Percentiles rank a stretch among this genome's conserved stretches.
These are phyloP conservation scores for Aureobasidium mangrovei DNA, from an alignment of 2,329 filamentous ascomycete genomes.

Conservation along the genomic window DNA sequence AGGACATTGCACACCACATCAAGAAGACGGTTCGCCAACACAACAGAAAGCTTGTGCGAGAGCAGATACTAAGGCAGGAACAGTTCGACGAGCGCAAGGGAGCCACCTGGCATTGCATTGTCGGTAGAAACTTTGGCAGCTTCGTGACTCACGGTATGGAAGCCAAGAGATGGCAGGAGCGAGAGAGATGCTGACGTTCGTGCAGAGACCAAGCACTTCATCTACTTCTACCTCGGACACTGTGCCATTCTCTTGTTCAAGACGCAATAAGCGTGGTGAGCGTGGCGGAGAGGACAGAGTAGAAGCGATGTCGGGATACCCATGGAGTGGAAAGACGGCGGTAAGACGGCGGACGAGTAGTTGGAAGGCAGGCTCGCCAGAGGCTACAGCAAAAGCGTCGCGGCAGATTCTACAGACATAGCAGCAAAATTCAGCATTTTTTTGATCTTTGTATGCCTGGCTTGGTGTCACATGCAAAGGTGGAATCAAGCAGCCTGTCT, in stretches of 20 bases:
- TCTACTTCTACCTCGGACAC: slow-evolving; percentile 99
- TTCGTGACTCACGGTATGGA: slow-evolving; percentile 89
- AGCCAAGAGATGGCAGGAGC: background rate
- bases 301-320: background rate
- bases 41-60: background rate
- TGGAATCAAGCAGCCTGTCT: no score
- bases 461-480: no score
- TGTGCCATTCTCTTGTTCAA: slow-evolving; percentile 98
- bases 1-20: slow-evolving; percentile 95
- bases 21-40: slow-evolving; percentile 65
- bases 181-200: slow-evolving; percentile 19
- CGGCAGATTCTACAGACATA: background rate
- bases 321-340: background rate
- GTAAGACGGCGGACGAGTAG: background rate
- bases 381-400: no score
- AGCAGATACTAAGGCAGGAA: background rate
- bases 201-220: slow-evolving; percentile 97
- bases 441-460: no score
- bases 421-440: background rate
- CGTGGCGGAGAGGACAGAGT: background rate
- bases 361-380: no score
- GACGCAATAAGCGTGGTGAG: slow-evolving; percentile 60
- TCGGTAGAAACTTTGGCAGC: slow-evolving; percentile 96
- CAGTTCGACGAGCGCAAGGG: slow-evolving; percentile 97
- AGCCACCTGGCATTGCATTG: slow-evolving; percentile 98